A percentile compares a stretch with the other conserved stretches of the same genome.
Evolutionary conservation across 2,329 filamentous ascomycete genomes (phyloP).

Genomic region (Furcasterigmium sp.): DNA sequence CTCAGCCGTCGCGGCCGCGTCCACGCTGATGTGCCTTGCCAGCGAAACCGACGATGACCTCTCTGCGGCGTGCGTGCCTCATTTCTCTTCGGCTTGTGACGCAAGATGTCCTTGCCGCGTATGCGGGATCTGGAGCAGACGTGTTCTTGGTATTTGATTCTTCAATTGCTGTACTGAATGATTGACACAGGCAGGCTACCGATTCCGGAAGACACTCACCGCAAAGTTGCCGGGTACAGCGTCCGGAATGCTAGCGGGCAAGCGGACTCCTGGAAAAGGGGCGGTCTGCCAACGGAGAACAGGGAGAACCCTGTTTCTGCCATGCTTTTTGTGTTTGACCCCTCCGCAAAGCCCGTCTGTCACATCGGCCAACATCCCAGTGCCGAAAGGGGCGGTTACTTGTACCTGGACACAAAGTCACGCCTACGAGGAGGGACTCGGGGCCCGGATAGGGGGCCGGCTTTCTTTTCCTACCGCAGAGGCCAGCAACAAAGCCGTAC

Average conservation of each 20-base stretch:
- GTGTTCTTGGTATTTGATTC: slow-evolving; percentile 6
- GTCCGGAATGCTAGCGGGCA: not conserved
- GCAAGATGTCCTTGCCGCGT: slow-evolving; percentile 1
- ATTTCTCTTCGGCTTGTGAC: too few relatives aligned
- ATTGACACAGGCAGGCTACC: not conserved
- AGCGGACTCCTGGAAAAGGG: not conserved
- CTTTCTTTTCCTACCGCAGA: too few relatives aligned
- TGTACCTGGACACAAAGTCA: too few relatives aligned
- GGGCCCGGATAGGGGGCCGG: too few relatives aligned
- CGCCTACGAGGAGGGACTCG: too few relatives aligned
- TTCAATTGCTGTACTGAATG: slow-evolving; percentile 2
- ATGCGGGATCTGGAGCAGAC: slow-evolving; percentile 8
- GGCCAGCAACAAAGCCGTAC: too few relatives aligned
- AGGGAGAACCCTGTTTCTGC: slow-evolving; percentile 3
- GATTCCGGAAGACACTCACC: not conserved
- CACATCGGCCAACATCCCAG: slow-evolving; percentile 1
- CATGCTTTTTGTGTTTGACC: slow-evolving; percentile 3
- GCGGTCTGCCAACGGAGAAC: slow-evolving; percentile 3
- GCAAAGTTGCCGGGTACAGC: slow-evolving; percentile 1
- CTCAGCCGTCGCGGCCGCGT: not conserved
- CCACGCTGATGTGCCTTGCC: too few relatives aligned
- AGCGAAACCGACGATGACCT: too few relatives aligned
- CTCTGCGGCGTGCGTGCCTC: too few relatives aligned
- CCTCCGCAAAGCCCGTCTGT: not conserved
- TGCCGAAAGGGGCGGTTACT: too few relatives aligned